Base-by-base conservation (phyloP, 2,329 filamentous ascomycete genomes). In the Clonostachys solani region DNA sequence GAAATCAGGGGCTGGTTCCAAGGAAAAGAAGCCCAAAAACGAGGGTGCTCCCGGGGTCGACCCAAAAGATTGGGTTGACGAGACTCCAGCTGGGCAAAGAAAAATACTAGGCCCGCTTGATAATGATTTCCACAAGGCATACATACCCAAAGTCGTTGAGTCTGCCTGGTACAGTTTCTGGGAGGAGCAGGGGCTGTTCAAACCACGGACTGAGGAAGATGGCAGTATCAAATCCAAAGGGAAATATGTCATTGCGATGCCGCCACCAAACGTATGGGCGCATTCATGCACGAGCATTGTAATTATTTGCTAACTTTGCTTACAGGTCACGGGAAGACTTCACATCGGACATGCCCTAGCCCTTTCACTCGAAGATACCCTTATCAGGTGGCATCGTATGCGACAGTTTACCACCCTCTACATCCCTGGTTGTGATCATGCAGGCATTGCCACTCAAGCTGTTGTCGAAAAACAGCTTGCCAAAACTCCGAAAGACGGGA, bases 401-500 rank as follows among this genome's bases (percentile, higher is more conserved):
- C 90, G 60, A 60, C 92, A 91, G 34, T 87, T 88, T 71, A 94
- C 89, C 5, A 92, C 89, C 2, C 72, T 96, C 15, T 96, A 87
- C 80, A 69, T 96, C 43, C 92, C 92, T 2, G 92, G 92, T 44
- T 95, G 89, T 67, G 94, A 99, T 62, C 94, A 99, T 64, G 94
- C 94, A 33, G 92, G 94, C 72, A 96, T 99, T 56, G 90, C 90
- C 5, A 97, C 94, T 5, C 94, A 99, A 69, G 90, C 81, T 54
- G 94, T 99, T 45, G 92, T 99, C 46, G 94, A 99, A 73, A 97
- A 96, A 66, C 95, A 95, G 87, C 77, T 97, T 19, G 95, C 87
- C 86, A 86, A 88, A 67, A 81, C 81, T 49, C 81, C 96, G 65
- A 78, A 87, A 62, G 92, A 95, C 76, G 96, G 92, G 5, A 81